These are phyloP conservation scores for Seiridium unicorne DNA, from an alignment of 2,329 filamentous ascomycete species.

Conservation along the genomic window DNA sequence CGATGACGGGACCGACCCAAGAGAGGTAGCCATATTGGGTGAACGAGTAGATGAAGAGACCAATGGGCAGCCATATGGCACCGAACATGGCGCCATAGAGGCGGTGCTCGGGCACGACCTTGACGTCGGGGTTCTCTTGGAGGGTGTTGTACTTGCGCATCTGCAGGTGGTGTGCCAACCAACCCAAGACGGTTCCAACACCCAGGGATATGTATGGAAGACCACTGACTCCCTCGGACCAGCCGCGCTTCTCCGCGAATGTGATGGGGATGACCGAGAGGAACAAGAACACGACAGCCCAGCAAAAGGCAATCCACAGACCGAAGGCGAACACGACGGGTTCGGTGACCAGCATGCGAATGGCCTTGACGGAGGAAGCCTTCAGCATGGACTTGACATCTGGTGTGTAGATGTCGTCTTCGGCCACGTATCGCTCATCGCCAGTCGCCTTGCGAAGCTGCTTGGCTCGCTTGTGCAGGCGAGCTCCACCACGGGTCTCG, in stretches of 20 bases:
- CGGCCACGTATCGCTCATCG: slow-evolving; percentile 46
- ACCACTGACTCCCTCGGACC: slow-evolving; percentile 46
- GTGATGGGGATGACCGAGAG: slow-evolving; percentile 49
- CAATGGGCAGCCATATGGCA: slow-evolving; percentile 43
- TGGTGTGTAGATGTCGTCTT: slow-evolving; percentile 50
- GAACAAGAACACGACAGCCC: slow-evolving; percentile 54
- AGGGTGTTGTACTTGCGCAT: slow-evolving; percentile 45
- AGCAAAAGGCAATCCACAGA: slow-evolving; percentile 51
- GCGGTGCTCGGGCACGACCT: slow-evolving; percentile 41
- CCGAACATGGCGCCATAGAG: slow-evolving; percentile 48
- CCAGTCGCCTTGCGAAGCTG: slow-evolving; percentile 43
- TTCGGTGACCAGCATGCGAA: slow-evolving; percentile 18
- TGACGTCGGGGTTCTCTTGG: slow-evolving; percentile 32
- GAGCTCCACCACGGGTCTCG: slow-evolving; percentile 21
- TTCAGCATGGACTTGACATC: slow-evolving; percentile 43
- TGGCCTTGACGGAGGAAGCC: slow-evolving; percentile 49
- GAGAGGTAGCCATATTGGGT: slow-evolving; percentile 46
- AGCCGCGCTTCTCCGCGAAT: slow-evolving; percentile 49
- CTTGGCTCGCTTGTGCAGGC: slow-evolving; percentile 47
- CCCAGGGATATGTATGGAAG: slow-evolving; percentile 51
- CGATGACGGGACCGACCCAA: slow-evolving; percentile 49
- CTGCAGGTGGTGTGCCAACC: slow-evolving; percentile 46
- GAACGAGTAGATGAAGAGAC: slow-evolving; percentile 53
- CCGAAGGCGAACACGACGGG: slow-evolving; percentile 27
- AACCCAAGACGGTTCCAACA: slow-evolving; percentile 47